A percentile compares a stretch with the other conserved stretches of the same genome.
Conservation (phyloP, 2,329 filamentous ascomycete genomes). For the Alternaria gansuensis region DNA sequence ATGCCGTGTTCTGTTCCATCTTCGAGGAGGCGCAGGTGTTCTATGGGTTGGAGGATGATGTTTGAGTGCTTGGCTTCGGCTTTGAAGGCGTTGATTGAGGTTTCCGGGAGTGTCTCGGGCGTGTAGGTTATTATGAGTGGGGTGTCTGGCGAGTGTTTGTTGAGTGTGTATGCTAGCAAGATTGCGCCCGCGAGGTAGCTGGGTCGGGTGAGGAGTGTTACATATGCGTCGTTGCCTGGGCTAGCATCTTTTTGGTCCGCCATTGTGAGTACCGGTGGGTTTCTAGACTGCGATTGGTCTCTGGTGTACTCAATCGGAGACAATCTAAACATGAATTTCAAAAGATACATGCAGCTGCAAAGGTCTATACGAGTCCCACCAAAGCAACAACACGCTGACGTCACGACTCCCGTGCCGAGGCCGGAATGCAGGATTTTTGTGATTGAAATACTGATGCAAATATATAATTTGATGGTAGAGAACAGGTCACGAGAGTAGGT, state of each 20-base stretch:
- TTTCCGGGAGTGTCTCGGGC: conserved; percentile 50
- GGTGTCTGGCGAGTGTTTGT: conserved; percentile 56
- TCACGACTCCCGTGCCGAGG: conserved; percentile 32
- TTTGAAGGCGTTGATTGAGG: conserved; percentile 55
- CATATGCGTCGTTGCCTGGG: conserved; percentile 52
- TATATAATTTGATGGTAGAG: neutral
- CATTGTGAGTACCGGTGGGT: conserved; percentile 16
- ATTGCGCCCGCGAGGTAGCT: conserved; percentile 63
- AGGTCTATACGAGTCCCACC: conserved; percentile 7
- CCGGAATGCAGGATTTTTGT: conserved; percentile 11
- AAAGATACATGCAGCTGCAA: neutral
- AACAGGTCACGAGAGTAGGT: neutral
- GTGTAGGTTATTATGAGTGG: conserved; percentile 63
- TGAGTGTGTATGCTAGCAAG: conserved; percentile 60
- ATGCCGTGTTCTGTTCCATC: conserved; percentile 45
- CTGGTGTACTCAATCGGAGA: neutral
- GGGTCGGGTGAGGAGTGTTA: conserved; percentile 62
- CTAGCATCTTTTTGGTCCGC: conserved; percentile 6
- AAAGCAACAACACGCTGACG: conserved; percentile 26
- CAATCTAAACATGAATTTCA: neutral
- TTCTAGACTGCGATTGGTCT: neutral
- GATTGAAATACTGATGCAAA: conserved; percentile 2
- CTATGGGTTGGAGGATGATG: conserved; percentile 53
- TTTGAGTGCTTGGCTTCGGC: conserved; percentile 55
- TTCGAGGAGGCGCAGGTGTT: conserved; percentile 54